Evolutionary conservation across 108 stramenopile genomes (phyloP), one percentile per base, ranked within the genome.

Genomic region (Halocafeteria seosinensis): DNA sequence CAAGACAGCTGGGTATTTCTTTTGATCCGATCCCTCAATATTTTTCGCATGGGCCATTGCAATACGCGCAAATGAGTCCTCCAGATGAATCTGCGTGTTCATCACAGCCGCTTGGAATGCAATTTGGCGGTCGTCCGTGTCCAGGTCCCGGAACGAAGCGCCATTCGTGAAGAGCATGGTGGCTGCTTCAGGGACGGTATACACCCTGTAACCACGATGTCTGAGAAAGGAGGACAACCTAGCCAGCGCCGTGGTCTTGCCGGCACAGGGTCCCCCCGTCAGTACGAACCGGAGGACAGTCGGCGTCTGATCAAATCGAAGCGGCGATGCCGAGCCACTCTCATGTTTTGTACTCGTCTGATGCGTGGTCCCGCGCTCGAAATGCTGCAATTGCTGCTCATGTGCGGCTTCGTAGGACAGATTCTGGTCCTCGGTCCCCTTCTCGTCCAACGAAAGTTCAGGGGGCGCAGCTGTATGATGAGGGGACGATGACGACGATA

Each of bases 191-290:
- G 91, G 89, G 34, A 84, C 82, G 3, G 85, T 87, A 59, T 87
- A 85, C 13, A 88, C 89, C 62, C 86, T 85, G 69, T 89, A 92
- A 1, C 91, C 90, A 34, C 84, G 69, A 60, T 84, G 85, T 36
- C 79, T 71, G 47, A 88, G 71, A 61, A 66, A 76, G 23, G 59
- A 64, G n/a, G 74, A 75, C 13, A 90, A 34, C 9, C 83, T 68
- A 4, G 83, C 84, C 62, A 92, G 64, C 5, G 87, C 85, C 17
- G 90, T 94, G 0, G 92, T 92, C 68, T 94, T 92, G 1, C 92
- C 92, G 32, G 88, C 91, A 65, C 94, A 95, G n/a, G 93, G 93
- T 11, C 94, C 94, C 8, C 94, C 94, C 21, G 94, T 91, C 58
- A 90, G 71, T 26, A 86, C 86, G 63, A 85, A 74, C 37, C 71